phyloP scores from a whole-genome alignment of 2,329 filamentous ascomycete species.

The Fusarium nisikadoi region DNA sequence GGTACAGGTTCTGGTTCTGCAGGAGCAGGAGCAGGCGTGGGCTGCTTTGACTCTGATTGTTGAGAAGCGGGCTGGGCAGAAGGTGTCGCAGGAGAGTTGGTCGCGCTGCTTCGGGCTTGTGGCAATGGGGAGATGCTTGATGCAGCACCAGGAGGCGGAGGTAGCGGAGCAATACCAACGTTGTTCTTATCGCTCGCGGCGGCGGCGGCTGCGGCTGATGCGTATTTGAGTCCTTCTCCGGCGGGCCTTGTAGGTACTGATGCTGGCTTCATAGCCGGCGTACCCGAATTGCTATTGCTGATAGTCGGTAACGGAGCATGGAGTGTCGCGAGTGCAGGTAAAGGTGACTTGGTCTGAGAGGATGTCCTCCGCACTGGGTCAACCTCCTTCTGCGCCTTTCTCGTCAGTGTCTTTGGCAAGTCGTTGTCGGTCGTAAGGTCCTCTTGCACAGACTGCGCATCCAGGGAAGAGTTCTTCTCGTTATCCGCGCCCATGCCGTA shows the following conservation, averaged over 20 bases:
- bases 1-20: conserved; percentile 31
- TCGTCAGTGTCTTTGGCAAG: conserved; percentile 56
- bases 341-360: conserved; percentile 89
- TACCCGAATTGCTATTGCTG: conserved; percentile 65
- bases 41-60: conserved; percentile 50
- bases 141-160: conserved; percentile 80
- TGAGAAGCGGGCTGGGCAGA: conserved; percentile 59
- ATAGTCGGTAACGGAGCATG: conserved; percentile 76
- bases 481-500: conserved; percentile 84
- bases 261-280: conserved; percentile 88
- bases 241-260: conserved; percentile 84
- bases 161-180: conserved; percentile 92
- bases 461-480: conserved; percentile 93
- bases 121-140: conserved; percentile 61
- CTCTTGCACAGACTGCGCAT: conserved; percentile 91
- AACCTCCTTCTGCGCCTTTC: conserved; percentile 70
- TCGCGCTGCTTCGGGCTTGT: conserved; percentile 65
- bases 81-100: conserved; percentile 64
- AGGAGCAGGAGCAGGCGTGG: conserved; percentile 46
- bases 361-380: conserved; percentile 74
- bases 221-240: conserved; percentile 94
- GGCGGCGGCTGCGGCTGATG: conserved; percentile 92
- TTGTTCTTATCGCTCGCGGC: conserved; percentile 88
- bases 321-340: conserved; percentile 91
- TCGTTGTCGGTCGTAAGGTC: conserved; percentile 73